Percentiles rank a stretch among this genome's conserved stretches.
phyloP scores from a whole-genome alignment of 129 eudicot genomes.

The Chrysanthemum makinoi region DNA sequence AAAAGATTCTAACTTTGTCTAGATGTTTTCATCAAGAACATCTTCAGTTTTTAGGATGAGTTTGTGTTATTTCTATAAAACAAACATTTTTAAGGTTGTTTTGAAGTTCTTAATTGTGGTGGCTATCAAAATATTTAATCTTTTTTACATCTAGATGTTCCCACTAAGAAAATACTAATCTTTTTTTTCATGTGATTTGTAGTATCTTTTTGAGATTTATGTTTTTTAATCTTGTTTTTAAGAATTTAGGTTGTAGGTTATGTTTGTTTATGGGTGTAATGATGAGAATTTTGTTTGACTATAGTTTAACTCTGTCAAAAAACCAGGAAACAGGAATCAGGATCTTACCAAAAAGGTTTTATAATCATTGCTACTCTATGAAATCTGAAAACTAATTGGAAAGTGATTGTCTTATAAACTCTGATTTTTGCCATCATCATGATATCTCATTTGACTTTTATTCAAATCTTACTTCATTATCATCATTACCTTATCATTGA shows the following conservation, averaged over 20 bases:
- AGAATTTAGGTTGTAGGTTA: background rate
- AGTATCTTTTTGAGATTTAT: background rate
- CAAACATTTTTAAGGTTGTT: no score
- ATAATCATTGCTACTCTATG: slow-evolving; percentile 38
- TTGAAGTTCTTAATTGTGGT: no score
- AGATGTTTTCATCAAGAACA: no score
- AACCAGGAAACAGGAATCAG: slow-evolving; percentile 21
- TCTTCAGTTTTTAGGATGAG: no score
- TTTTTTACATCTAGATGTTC: background rate
- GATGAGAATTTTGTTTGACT: slow-evolving; percentile 27
- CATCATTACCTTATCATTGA: slow-evolving; percentile 39
- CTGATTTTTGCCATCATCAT: slow-evolving; percentile 29
- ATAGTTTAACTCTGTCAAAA: slow-evolving; percentile 34
- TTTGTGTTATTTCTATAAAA: no score
- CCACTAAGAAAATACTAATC: background rate
- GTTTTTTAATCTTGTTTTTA: background rate
- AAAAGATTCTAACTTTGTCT: no score
- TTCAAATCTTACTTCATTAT: background rate
- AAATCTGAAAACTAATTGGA: slow-evolving; percentile 33
- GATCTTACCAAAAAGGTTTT: slow-evolving; percentile 34
- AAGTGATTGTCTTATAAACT: slow-evolving; percentile 25
- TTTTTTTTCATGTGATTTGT: slow-evolving; percentile 12
- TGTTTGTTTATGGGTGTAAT: slow-evolving; percentile 21
- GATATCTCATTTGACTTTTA: slow-evolving; percentile 24
- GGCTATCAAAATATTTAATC: no score